phyloP scores from a whole-genome alignment of 495 filamentous ascomycete genomes.

The Staphylotrichum tortipilum region DNA sequence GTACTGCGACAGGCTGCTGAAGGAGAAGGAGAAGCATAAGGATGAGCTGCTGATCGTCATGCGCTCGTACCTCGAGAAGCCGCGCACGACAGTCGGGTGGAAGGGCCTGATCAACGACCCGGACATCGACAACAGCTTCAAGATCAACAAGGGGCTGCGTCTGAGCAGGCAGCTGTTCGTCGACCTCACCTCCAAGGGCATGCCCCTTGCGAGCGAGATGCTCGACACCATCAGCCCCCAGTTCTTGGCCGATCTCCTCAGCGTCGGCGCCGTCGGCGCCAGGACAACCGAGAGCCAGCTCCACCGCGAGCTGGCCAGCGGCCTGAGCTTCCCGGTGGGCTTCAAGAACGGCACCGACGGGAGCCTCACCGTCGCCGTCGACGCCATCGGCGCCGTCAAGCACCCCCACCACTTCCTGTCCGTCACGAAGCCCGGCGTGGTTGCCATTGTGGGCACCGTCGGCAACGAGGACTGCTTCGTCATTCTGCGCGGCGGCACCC shows the following conservation, averaged over 20 bases:
- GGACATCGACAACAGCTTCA: constrained; percentile 95
- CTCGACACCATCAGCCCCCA: constrained; percentile 97
- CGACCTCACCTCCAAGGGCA: constrained; percentile 85
- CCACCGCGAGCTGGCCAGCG: constrained; percentile 89
- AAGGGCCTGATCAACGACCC: constrained; percentile 99
- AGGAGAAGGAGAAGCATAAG: constrained; percentile 80
- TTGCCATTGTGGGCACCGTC: constrained; percentile 88
- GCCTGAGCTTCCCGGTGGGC: constrained; percentile 91
- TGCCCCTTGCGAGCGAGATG: constrained; percentile 99
- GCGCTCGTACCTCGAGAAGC: constrained; percentile 98
- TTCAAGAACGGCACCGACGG: constrained; percentile 99
- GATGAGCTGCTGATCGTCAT: constrained; percentile 91
- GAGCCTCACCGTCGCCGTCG: constrained; percentile 78
- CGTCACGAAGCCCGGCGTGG: constrained; percentile 94
- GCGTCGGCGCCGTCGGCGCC: constrained; percentile 87
- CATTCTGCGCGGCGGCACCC: constrained; percentile 88
- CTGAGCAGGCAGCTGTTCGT: constrained; percentile 86
- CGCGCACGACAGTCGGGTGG: constrained; percentile 96
- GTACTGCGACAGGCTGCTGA: constrained; percentile 78
- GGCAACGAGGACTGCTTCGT: constrained; percentile 99
- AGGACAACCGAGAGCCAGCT: constrained; percentile 93
- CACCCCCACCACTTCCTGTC: constrained; percentile 97
- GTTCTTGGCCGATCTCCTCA: constrained; percentile 90
- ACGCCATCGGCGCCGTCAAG: constrained; percentile 89
- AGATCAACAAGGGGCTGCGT: constrained; percentile 95